Evolutionary conservation across 495 filamentous ascomycete genomes (phyloP).

Genomic region (Terfezia claveryi): DNA sequence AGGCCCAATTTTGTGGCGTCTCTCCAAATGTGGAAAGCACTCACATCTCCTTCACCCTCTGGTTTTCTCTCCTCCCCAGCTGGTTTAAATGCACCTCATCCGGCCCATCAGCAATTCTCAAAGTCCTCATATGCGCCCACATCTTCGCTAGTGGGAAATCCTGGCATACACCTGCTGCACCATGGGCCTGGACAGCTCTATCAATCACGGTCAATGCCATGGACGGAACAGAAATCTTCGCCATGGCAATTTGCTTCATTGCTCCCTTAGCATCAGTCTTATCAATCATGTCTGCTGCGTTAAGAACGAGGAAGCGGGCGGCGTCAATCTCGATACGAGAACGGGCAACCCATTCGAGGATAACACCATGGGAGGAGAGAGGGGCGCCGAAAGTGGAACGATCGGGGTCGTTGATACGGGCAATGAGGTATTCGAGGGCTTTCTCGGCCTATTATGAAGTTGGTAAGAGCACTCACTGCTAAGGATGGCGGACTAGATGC

Average conservation of each 20-base stretch:
- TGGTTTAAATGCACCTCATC: slow-evolving; percentile 91
- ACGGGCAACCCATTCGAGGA: slow-evolving; percentile 80
- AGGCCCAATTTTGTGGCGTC: not conserved
- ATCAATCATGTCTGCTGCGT: slow-evolving; percentile 80
- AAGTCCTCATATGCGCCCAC: slow-evolving; percentile 66
- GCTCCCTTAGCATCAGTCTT: slow-evolving; percentile 56
- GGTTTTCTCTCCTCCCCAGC: slow-evolving; percentile 68
- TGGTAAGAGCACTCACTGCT: not conserved
- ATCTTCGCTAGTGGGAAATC: slow-evolving; percentile 73
- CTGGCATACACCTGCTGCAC: slow-evolving; percentile 68
- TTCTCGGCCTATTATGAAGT: slow-evolving; percentile 35
- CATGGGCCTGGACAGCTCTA: slow-evolving; percentile 67
- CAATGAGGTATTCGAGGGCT: slow-evolving; percentile 73
- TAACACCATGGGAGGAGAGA: slow-evolving; percentile 64
- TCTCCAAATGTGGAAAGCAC: not conserved
- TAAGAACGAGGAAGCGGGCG: slow-evolving; percentile 63
- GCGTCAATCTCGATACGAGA: slow-evolving; percentile 80
- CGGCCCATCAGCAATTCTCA: slow-evolving; percentile 73
- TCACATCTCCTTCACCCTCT: slow-evolving; percentile 35
- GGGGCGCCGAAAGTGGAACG: slow-evolving; percentile 70
- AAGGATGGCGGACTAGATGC: too few relatives aligned
- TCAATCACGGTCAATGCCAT: slow-evolving; percentile 63
- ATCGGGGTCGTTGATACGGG: slow-evolving; percentile 66
- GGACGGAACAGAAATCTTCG: slow-evolving; percentile 64
- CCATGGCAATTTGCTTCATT: slow-evolving; percentile 65